Evolutionary conservation across 371 early-diverging fungal species (phyloP).

Genomic region (Zopfochytrium polystomum): DNA sequence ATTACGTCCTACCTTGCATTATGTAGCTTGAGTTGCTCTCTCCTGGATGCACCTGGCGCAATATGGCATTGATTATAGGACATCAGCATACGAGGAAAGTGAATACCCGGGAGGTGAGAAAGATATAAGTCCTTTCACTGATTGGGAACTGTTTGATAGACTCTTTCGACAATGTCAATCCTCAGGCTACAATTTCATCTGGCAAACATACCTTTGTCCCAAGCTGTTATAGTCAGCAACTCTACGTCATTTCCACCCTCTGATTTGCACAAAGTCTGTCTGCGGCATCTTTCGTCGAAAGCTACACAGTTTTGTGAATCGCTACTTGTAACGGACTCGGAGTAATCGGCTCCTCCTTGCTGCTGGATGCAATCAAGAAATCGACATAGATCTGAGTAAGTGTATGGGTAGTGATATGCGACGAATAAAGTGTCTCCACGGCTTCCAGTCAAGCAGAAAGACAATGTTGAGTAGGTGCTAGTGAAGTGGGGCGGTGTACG

Average conservation of each 20-base stretch:
- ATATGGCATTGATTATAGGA: too few species aligned
- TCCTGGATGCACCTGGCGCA: conserved; percentile 46
- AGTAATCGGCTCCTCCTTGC: neutral
- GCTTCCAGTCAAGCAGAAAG: conserved; percentile 27
- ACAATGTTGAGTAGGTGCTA: conserved; percentile 40
- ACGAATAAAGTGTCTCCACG: conserved; percentile 36
- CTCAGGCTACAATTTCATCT: neutral
- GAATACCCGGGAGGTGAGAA: conserved; percentile 24
- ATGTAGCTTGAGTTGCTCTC: conserved; percentile 49
- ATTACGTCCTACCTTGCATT: conserved; percentile 37
- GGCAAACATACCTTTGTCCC: conserved; percentile 12
- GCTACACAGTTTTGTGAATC: conserved; percentile 6
- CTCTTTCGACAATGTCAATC: conserved; percentile 5
- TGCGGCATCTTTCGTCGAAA: conserved; percentile 29
- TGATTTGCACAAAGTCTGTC: conserved; percentile 25
- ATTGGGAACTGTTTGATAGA: conserved; percentile 20
- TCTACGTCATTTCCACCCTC: conserved; percentile 43
- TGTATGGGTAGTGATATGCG: conserved; percentile 55
- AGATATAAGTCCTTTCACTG: conserved; percentile 23
- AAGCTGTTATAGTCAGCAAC: conserved; percentile 46
- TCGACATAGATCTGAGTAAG: conserved; percentile 36
- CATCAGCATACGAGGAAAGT: too few species aligned
- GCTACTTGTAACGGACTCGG: neutral
- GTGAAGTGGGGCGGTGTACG: neutral
- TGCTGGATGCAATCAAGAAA: conserved; percentile 19